Conservation (phyloP, 2,329 filamentous ascomycete species). For the Teratosphaeria zuluensis region DNA sequence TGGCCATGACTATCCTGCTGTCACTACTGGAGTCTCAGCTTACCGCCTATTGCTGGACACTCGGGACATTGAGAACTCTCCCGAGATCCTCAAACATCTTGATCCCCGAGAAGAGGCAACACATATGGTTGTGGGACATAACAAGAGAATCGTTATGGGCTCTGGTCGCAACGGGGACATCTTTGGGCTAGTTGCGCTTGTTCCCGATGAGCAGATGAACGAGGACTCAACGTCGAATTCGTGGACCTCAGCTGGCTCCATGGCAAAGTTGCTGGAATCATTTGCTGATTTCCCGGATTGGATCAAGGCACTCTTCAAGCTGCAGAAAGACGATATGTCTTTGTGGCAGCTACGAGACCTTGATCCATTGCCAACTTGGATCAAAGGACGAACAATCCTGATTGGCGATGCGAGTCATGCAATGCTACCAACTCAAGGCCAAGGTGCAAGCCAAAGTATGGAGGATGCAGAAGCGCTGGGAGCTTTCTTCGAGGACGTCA, state of each 20-base stretch:
- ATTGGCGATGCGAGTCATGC: slow-evolving; percentile 32
- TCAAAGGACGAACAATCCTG: slow-evolving; percentile 19
- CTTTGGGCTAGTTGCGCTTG: slow-evolving; percentile 33
- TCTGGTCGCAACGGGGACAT: slow-evolving; percentile 33
- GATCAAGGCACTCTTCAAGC: slow-evolving; percentile 26
- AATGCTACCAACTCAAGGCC: slow-evolving; percentile 34
- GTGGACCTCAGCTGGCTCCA: slow-evolving; percentile 32
- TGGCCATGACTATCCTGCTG: slow-evolving; percentile 19
- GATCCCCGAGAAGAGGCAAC: slow-evolving; percentile 32
- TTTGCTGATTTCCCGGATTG: slow-evolving; percentile 35
- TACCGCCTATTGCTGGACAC: slow-evolving; percentile 30
- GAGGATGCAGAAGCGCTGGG: slow-evolving; percentile 33
- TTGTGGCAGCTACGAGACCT: slow-evolving; percentile 39
- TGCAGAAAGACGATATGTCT: slow-evolving; percentile 25
- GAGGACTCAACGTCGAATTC: slow-evolving; percentile 23
- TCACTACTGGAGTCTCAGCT: slow-evolving; percentile 30
- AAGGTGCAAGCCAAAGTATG: slow-evolving; percentile 34
- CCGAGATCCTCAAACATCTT: slow-evolving; percentile 8
- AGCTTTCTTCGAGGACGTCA: slow-evolving; percentile 17
- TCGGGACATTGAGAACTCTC: slow-evolving; percentile 15
- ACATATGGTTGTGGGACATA: slow-evolving; percentile 38
- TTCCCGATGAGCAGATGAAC: slow-evolving; percentile 35
- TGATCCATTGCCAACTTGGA: slow-evolving; percentile 32
- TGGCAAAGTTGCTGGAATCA: slow-evolving; percentile 29
- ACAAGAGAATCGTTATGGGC: slow-evolving; percentile 34